Base-by-base conservation (phyloP, 768 basidiomycete species). In the Gyrodon lividus region DNA sequence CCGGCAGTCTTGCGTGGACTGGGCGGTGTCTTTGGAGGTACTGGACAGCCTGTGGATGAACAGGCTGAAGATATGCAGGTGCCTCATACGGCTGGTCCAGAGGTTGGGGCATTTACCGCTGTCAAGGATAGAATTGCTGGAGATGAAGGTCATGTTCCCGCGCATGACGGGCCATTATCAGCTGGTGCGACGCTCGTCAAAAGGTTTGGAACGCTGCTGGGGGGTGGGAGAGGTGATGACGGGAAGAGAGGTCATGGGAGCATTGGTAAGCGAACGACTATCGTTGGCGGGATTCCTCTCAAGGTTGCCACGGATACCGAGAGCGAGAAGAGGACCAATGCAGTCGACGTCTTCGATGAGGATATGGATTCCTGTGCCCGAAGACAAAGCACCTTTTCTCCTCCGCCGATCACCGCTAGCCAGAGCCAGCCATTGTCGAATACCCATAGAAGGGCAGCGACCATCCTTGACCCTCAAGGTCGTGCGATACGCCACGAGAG, bases 371-470 rank as follows among this genome's bases (percentile, higher is more conserved):
- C 51, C 4, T 69, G 60, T 26, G n/a, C 38, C 33, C 35, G 58
- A 50, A 52, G 61, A 54, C 59, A 54, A 31, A 58, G 43, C 35
- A 51, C 66, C 13, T 52, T 67, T 43, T 48, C 70, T 9, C 61
- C 72, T 2, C 63, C 62, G 37, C 59, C 71, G 3, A 59, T 78
- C 9, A 56, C 73, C 16, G 61, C 71, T 45, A 81, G 76, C 35
- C 61, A 75, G 45, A 82, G 81, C 52, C 84, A 84, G 64, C 83
- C 84, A 0, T 60, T 83, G 46, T 81, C 78, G 13, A 77, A 72
- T 48, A 67, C 76, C 0, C 89, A 90, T 67, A 79, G 89, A 19
- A 76, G 89, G 5, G 89, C 89, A 4, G 87, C 89, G 51, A 90
- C 89, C 14, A 76, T 91, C 33, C 64, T 91, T 30, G 89, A 92